phyloP scores from a whole-genome alignment of 2,329 filamentous ascomycete species.

The Claviceps sorghi region DNA sequence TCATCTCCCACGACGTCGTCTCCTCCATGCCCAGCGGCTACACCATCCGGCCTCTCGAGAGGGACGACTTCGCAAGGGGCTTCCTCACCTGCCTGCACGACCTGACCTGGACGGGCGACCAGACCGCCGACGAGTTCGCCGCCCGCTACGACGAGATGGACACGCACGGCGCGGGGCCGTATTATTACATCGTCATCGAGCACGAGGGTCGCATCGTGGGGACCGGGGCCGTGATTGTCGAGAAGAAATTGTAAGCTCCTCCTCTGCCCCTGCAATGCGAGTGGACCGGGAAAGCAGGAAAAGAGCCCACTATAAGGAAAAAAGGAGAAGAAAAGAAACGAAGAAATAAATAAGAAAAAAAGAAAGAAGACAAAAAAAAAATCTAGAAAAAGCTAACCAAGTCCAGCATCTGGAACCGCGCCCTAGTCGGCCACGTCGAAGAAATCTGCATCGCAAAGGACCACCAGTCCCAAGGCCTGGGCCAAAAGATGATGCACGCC shows the following conservation, averaged over 20 bases:
- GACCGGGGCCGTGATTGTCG: conserved; percentile 61
- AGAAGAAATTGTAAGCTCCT: conserved; percentile 58
- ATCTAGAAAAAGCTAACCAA: not conserved
- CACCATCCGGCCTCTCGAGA: conserved; percentile 53
- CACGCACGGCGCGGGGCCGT: conserved; percentile 27
- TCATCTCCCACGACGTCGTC: conserved; percentile 50
- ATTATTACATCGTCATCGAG: conserved; percentile 59
- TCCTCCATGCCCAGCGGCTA: conserved; percentile 52
- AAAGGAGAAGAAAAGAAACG: not conserved
- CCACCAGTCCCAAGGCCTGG: conserved; percentile 70
- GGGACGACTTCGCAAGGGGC: conserved; percentile 51
- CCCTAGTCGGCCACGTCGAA: conserved; percentile 65
- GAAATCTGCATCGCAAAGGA: conserved; percentile 69
- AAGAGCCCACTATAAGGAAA: no score
- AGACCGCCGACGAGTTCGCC: conserved; percentile 50
- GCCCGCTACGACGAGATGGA: conserved; percentile 49
- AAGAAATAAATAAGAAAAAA: not conserved
- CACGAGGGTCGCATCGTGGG: conserved; percentile 51
- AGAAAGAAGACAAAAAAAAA: no score
- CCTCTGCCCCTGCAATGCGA: no score
- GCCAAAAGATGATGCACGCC: conserved; percentile 61
- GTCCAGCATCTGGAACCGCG: conserved; percentile 48
- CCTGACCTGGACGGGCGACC: conserved; percentile 62
- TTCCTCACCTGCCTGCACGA: conserved; percentile 65
- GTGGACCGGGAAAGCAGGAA: not conserved